Conservation (phyloP, 768 basidiomycete genomes). For the Collybia mongolica region DNA sequence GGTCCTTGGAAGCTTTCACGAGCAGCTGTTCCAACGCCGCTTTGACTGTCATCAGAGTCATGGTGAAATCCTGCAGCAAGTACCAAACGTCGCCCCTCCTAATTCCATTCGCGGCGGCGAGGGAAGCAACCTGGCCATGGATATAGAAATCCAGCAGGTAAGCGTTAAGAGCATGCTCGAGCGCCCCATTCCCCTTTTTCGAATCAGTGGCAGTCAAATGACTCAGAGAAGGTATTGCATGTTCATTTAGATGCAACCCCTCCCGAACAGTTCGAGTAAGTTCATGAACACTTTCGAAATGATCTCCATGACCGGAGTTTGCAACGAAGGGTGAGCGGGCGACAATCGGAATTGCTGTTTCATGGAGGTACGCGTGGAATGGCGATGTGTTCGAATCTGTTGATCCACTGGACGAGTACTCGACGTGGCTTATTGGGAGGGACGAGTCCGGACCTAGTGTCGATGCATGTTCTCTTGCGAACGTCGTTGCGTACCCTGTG, state of each 20-base stretch:
- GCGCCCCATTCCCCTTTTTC: constrained; percentile 4
- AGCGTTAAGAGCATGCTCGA: constrained; percentile 47
- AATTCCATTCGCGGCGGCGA: constrained; percentile 55
- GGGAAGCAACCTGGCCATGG: constrained; percentile 55
- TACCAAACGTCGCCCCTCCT: constrained; percentile 68
- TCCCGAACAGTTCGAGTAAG: constrained; percentile 48
- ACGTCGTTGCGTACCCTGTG: constrained; percentile 51
- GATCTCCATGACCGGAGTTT: constrained; percentile 63
- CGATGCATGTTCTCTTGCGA: constrained; percentile 34
- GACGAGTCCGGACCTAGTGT: constrained; percentile 39
- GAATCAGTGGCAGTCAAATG: constrained; percentile 20
- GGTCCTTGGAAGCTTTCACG: constrained; percentile 16
- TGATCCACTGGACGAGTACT: constrained; percentile 13
- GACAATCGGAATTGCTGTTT: constrained; percentile 33
- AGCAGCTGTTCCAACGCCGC: constrained; percentile 49
- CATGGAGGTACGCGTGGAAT: constrained; percentile 35
- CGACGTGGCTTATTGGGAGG: constrained; percentile 47
- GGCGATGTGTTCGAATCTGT: constrained; percentile 8
- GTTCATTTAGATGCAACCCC: constrained; percentile 55
- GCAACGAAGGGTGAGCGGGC: constrained; percentile 66
- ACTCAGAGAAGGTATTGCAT: constrained; percentile 57
- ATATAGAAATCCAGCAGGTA: constrained; percentile 68
- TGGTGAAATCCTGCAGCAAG: constrained; percentile 53
- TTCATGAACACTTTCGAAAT: constrained; percentile 49
- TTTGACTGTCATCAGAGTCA: constrained; percentile 49